Base-by-base conservation (phyloP, 495 filamentous ascomycete species). In the Penicillium bovifimosum region DNA sequence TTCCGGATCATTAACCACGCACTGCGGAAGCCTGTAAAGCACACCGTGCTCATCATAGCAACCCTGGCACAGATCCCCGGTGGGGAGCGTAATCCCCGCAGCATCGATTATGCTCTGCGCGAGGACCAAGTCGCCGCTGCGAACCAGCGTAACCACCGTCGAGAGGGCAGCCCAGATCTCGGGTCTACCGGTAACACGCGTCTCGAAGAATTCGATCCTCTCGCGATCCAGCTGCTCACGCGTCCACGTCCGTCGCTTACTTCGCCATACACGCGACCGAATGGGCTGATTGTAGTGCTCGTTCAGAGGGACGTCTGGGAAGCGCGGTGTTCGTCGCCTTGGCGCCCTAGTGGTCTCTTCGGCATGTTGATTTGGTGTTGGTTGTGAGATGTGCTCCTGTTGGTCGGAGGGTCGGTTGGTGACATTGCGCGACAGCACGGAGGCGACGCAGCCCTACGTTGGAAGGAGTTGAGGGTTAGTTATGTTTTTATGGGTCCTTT, bases 151-250 rank as follows among this genome's bases (percentile, higher is more conserved):
- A 11, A 87, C 70, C 0, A 84, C 87, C 0, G 80, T 70, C 26
- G 77, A 77, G 9, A 96, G 54, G 1, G 88, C 86, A 34, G 77
- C 79, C 91, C 91, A 97, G 35, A 91, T 75, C 59, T 95, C 88
- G 11, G 76, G 54, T 6, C 81, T 77, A 9, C 90, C 90, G 5
- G 85, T 85, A 3, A 93, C 87, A 29, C 88, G 73, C 3, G 91
- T 97, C 48, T 91, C 86, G 56, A 89, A 93, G 70, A 90, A 93
- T 51, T 88, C 88, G 20, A 67, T 64, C 27, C 80, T 73, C 50
- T 79, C 78, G 28, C 63, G 72, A 41, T 75, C 66, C 2, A 83
- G 65, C 39, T 78, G 64, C 5, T 56, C 52, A 18, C 75, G 74
- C 1, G 73, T 81, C 82, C 84, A 85, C 9, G 60, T 45, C 14